Evolutionary conservation across 129 eudicot species (phyloP).

Genomic region (Deinandra increscens): DNA sequence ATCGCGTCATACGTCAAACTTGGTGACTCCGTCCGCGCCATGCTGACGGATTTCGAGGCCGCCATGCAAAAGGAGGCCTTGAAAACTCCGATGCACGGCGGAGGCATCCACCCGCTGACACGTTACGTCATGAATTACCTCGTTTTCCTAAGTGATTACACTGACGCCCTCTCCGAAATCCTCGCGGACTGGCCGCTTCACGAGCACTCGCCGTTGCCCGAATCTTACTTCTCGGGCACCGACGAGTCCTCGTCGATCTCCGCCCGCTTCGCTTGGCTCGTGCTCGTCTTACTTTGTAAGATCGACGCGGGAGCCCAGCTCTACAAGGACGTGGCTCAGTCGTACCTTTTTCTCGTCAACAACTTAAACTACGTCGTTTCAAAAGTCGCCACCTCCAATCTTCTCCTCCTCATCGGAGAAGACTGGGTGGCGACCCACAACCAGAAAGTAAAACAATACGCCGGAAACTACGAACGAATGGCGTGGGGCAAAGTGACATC

Average conservation of each 20-base stretch:
- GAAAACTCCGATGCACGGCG: conserved; percentile 52
- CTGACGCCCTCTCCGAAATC: conserved; percentile 49
- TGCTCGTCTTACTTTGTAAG: conserved; percentile 74
- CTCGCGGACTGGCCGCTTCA: conserved; percentile 55
- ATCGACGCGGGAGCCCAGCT: conserved; percentile 67
- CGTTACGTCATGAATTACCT: conserved; percentile 88
- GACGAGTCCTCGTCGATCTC: conserved; percentile 42
- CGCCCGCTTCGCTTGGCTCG: conserved; percentile 63
- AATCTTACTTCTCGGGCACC: conserved; percentile 53
- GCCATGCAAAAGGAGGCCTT: conserved; percentile 66
- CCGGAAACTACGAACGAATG: conserved; percentile 67
- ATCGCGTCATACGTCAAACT: conserved; percentile 46
- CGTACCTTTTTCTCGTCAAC: conserved; percentile 76
- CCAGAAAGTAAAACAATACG: conserved; percentile 50
- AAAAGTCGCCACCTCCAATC: conserved; percentile 50
- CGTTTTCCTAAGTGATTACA: conserved; percentile 61
- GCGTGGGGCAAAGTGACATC: conserved; percentile 66
- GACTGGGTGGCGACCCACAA: conserved; percentile 67
- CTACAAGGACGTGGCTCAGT: conserved; percentile 67
- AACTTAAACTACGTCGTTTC: conserved; percentile 83
- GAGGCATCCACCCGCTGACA: conserved; percentile 77
- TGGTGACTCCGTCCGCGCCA: conserved; percentile 53
- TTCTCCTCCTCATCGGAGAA: conserved; percentile 54
- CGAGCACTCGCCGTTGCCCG: conserved; percentile 57
- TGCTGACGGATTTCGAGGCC: conserved; percentile 66